Percentiles rank a stretch among this genome's conserved stretches.
Evolutionary conservation across 805 yeast genomes (phyloP).

Genomic region (Komagataella mondaviorum): DNA sequence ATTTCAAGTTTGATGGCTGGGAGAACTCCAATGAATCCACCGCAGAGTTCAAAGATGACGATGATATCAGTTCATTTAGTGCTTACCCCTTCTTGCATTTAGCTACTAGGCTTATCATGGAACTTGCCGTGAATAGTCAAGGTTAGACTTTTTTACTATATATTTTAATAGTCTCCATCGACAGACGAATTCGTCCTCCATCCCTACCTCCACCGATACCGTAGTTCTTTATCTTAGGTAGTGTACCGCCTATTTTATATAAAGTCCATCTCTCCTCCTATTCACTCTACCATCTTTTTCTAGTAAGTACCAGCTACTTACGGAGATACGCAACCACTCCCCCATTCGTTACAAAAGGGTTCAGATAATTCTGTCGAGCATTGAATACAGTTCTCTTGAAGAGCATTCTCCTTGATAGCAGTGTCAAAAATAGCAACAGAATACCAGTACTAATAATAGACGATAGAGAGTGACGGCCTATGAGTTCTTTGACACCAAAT

Average conservation of each 20-base stretch:
- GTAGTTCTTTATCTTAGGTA: background rate
- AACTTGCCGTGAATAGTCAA: slow-evolving; percentile 89
- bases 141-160: slow-evolving; percentile 10
- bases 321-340: background rate
- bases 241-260: background rate
- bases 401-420: background rate
- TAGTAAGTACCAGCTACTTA: background rate
- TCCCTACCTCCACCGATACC: too few species aligned
- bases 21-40: slow-evolving; percentile 31
- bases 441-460: background rate
- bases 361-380: background rate
- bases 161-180: background rate
- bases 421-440: background rate
- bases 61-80: slow-evolving; percentile 79
- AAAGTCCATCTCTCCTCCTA: background rate
- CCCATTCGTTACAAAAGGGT: background rate
- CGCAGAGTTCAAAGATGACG: slow-evolving; percentile 23
- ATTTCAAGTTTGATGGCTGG: slow-evolving; percentile 97
- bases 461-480: background rate
- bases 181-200: background rate
- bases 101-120: slow-evolving; percentile 90
- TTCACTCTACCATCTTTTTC: background rate
- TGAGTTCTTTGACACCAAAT: background rate
- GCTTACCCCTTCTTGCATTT: slow-evolving; percentile 92
- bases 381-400: background rate